Percentiles rank a stretch among this genome's conserved stretches.
phyloP scores from a whole-genome alignment of 2,329 filamentous ascomycete species.

The Xylaria sp. region DNA sequence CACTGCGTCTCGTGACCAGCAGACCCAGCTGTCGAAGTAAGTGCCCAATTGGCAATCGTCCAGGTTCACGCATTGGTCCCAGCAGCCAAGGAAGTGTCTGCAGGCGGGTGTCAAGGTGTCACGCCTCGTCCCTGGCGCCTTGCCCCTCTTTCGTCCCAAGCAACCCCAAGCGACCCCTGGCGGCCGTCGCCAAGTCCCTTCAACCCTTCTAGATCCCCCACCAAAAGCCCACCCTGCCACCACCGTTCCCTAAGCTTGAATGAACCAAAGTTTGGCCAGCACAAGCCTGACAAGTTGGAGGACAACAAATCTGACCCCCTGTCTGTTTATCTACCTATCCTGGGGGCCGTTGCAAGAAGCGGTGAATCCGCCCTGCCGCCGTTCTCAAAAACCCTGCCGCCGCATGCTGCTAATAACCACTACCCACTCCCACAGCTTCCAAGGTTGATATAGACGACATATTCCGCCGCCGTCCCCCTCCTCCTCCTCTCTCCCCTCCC shows the following conservation, averaged over 20 bases:
- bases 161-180: background rate
- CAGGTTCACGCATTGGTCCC: too few species aligned
- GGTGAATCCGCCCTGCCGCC: constrained; percentile 28
- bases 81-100: too few species aligned
- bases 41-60: too few species aligned
- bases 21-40: background rate
- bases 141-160: background rate
- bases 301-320: constrained; percentile 10
- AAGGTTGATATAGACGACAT: too few species aligned
- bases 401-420: constrained; percentile 20
- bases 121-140: too few species aligned
- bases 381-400: constrained; percentile 26
- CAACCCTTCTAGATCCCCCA: background rate
- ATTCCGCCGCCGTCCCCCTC: constrained; percentile 8
- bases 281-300: too few species aligned
- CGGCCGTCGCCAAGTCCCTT: background rate
- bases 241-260: background rate
- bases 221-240: background rate
- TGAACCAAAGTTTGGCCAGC: background rate
- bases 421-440: constrained; percentile 20
- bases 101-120: too few species aligned
- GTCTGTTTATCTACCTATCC: constrained; percentile 5
- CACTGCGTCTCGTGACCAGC: background rate
- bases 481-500: constrained; percentile 10
- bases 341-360: constrained; percentile 32